Conservation (phyloP, 805 yeast species). For the Ogataea glucozyma region DNA sequence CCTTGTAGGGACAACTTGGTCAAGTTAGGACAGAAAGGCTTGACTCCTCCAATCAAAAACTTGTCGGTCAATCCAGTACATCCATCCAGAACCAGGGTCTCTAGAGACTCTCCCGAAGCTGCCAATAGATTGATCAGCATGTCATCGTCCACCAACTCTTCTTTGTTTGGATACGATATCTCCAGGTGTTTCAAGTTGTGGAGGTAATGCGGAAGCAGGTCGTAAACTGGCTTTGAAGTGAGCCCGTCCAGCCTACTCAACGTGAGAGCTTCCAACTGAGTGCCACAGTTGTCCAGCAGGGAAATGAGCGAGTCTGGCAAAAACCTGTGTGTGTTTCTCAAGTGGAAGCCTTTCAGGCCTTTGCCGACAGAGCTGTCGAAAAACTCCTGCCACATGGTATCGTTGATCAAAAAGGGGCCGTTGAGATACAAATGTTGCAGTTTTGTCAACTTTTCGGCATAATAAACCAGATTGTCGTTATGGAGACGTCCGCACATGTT, state of each 20-base stretch:
- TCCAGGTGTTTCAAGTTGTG: constrained; percentile 57
- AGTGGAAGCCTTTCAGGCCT: constrained; percentile 56
- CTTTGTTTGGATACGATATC: constrained; percentile 66
- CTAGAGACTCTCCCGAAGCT: constrained; percentile 61
- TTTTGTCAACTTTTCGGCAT: constrained; percentile 55
- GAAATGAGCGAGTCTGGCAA: constrained; percentile 62
- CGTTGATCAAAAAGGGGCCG: constrained; percentile 87
- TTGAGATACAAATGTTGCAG: constrained; percentile 64
- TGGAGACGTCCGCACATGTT: constrained; percentile 94
- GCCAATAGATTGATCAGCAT: constrained; percentile 60
- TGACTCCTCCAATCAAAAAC: constrained; percentile 55
- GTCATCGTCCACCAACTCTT: constrained; percentile 68
- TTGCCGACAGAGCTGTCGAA: constrained; percentile 56
- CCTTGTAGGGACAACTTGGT: constrained; percentile 57
- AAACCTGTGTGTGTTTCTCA: constrained; percentile 84
- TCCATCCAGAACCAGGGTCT: constrained; percentile 64
- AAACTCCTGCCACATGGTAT: constrained; percentile 73
- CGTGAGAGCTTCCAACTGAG: constrained; percentile 54
- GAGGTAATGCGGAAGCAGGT: constrained; percentile 64
- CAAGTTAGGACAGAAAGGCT: constrained; percentile 56
- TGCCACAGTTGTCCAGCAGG: constrained; percentile 62
- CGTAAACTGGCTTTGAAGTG: constrained; percentile 54
- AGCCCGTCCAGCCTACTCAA: constrained; percentile 76
- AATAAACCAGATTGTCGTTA: constrained; percentile 69
- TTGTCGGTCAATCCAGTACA: constrained; percentile 72